Conservation (phyloP, 805 yeast species). For the Nakazawaea ernobii region DNA sequence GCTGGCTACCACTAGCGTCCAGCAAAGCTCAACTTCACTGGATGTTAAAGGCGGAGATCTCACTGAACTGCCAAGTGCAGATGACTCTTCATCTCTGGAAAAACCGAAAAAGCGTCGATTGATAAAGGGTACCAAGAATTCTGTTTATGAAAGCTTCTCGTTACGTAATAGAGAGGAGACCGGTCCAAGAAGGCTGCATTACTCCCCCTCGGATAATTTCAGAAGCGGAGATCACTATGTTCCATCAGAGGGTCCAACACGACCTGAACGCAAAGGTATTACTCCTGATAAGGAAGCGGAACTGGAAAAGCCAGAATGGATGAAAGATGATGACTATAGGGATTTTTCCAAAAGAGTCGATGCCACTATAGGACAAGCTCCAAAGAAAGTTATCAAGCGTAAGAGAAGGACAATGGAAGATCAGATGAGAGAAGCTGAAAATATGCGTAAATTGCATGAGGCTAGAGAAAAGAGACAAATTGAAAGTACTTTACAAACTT, state of each 20-base stretch:
- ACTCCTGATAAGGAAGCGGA: conserved; percentile 1
- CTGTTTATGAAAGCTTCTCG: conserved; percentile 9
- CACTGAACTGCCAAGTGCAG: not conserved
- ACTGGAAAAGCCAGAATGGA: conserved; percentile 26
- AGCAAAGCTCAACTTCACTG: too few relatives aligned
- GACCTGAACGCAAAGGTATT: not conserved
- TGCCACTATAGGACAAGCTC: not conserved
- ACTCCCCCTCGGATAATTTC: conserved; percentile 1
- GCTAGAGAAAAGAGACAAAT: conserved; percentile 19
- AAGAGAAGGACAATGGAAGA: conserved; percentile 21
- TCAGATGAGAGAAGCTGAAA: conserved; percentile 17
- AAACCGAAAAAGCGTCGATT: conserved; percentile 7
- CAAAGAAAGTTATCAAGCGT: conserved; percentile 20
- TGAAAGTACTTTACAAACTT: conserved; percentile 16
- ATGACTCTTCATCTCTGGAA: not conserved
- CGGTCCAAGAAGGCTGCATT: conserved; percentile 1
- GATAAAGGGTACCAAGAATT: conserved; percentile 10
- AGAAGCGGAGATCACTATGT: conserved; percentile 7
- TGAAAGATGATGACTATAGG: conserved; percentile 23
- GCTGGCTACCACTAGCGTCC: too few relatives aligned
- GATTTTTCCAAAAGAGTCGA: conserved; percentile 15
- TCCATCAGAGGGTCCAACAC: not conserved
- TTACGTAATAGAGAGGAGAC: conserved; percentile 7
- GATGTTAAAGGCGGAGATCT: not conserved
- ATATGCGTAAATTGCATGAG: conserved; percentile 24